phyloP scores from a whole-genome alignment of 352 stramenopile species.

The Phytophthora ramorum region DNA sequence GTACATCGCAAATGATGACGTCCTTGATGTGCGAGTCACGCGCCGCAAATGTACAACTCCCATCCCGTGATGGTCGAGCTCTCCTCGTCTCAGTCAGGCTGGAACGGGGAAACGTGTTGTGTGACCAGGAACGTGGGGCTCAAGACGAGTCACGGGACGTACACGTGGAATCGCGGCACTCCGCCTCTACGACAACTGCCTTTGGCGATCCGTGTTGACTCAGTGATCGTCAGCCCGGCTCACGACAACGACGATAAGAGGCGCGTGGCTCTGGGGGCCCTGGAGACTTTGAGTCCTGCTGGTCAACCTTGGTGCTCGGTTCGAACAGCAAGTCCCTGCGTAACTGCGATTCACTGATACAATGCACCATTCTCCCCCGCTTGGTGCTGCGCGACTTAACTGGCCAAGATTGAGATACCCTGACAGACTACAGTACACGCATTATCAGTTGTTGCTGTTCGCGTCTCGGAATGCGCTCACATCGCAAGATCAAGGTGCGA shows the following conservation, averaged over 20 bases:
- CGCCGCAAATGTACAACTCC: not conserved
- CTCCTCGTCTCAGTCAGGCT: constrained; percentile 16
- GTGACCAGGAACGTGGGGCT: constrained; percentile 4
- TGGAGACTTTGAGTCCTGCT: too few relatives aligned
- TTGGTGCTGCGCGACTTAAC: not conserved
- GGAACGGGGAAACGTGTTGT: constrained; percentile 3
- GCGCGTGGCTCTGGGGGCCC: too few relatives aligned
- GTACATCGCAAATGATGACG: too few relatives aligned
- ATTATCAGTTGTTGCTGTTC: not conserved
- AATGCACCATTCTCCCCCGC: too few relatives aligned
- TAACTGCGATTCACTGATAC: too few relatives aligned
- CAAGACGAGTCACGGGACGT: not conserved
- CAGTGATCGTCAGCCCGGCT: constrained; percentile 6
- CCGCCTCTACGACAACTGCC: not conserved
- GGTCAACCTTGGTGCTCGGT: too few relatives aligned
- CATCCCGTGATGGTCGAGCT: constrained; percentile 16
- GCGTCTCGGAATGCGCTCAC: constrained; percentile 2
- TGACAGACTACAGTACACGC: too few relatives aligned
- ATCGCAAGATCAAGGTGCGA: constrained; percentile 20
- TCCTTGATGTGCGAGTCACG: too few relatives aligned
- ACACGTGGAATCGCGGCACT: constrained; percentile 4
- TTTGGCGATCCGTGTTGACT: constrained; percentile 7
- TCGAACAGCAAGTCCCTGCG: too few relatives aligned
- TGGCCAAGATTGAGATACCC: constrained; percentile 2
- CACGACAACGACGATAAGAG: not conserved